phyloP scores from a whole-genome alignment of 208 protist genomes.

The Acanthamoeba polyphaga region DNA sequence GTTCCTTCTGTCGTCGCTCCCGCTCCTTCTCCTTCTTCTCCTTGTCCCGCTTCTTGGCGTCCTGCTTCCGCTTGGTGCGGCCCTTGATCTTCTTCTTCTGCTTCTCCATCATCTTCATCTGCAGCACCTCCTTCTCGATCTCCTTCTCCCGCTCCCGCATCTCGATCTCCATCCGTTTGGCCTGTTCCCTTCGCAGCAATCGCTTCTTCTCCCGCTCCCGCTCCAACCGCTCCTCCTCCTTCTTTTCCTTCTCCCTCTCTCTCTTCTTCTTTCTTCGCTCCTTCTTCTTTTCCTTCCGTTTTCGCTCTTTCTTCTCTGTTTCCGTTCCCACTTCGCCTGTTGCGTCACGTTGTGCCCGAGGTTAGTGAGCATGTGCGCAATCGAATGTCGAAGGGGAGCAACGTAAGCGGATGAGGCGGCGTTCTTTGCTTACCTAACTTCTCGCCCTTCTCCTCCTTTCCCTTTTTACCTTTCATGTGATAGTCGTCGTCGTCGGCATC shows the following conservation, averaged over 20 bases:
- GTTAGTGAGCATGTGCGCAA: too few relatives aligned
- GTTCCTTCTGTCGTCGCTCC: constrained; percentile 7
- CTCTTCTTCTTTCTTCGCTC: constrained; percentile 38
- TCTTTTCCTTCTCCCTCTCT: constrained; percentile 13
- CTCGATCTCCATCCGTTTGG: not conserved
- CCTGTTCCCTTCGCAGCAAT: not conserved
- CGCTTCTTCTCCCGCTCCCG: not conserved
- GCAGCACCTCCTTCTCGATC: not conserved
- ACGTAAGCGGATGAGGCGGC: too few relatives aligned
- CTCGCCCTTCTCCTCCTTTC: constrained; percentile 12
- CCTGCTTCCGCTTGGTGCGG: constrained; percentile 39
- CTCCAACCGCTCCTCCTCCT: constrained; percentile 3
- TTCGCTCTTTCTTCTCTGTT: constrained; percentile 5
- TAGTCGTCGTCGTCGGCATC: constrained; percentile 37
- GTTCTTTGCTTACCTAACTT: not conserved
- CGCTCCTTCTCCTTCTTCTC: constrained; percentile 47
- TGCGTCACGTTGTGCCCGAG: not conserved
- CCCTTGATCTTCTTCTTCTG: constrained; percentile 19
- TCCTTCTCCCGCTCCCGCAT: constrained; percentile 1
- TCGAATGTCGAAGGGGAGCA: too few relatives aligned
- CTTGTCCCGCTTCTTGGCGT: constrained; percentile 49
- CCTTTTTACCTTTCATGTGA: not conserved
- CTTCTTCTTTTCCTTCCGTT: constrained; percentile 18
- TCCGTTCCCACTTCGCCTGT: not conserved
- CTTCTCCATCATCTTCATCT: constrained; percentile 51